phyloP scores from a whole-genome alignment of 805 yeast genomes.

The Pichia pseudocactophila region DNA sequence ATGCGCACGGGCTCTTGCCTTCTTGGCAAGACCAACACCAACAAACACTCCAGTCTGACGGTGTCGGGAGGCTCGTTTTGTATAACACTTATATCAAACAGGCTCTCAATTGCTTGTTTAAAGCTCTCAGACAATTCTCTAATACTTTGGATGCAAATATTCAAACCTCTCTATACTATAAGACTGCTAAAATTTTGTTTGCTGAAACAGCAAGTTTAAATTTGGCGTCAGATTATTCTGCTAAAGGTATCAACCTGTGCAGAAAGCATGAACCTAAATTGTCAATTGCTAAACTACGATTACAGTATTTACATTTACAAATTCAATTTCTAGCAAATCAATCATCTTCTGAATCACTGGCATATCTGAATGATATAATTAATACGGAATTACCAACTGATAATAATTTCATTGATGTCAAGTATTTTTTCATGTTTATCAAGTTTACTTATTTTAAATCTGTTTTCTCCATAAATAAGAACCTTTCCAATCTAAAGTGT shows the following conservation, averaged over 20 bases:
- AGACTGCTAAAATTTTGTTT: slow-evolving; percentile 30
- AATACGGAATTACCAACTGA: slow-evolving; percentile 11
- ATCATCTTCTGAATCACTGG: slow-evolving; percentile 18
- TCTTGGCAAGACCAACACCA: not conserved
- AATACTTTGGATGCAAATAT: slow-evolving; percentile 23
- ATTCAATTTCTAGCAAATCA: slow-evolving; percentile 25
- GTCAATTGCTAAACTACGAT: slow-evolving; percentile 19
- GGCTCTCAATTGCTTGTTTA: slow-evolving; percentile 30
- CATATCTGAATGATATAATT: slow-evolving; percentile 25
- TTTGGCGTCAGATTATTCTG: slow-evolving; percentile 32
- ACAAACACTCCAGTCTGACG: too few relatives aligned
- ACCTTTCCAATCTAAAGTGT: slow-evolving; percentile 9
- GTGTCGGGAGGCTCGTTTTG: slow-evolving; percentile 13
- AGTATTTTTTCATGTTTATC: slow-evolving; percentile 26
- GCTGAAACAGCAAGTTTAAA: slow-evolving; percentile 34
- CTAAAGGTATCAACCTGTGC: slow-evolving; percentile 23
- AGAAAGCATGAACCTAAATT: slow-evolving; percentile 18
- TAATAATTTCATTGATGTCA: slow-evolving; percentile 7
- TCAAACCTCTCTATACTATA: slow-evolving; percentile 29
- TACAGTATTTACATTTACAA: slow-evolving; percentile 31
- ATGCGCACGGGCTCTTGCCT: not conserved
- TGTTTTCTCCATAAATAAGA: slow-evolving; percentile 21
- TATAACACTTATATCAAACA: slow-evolving; percentile 28
- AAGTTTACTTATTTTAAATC: slow-evolving; percentile 27
- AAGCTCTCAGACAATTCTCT: slow-evolving; percentile 26